Percentiles rank a stretch among this genome's conserved stretches.
Conservation (phyloP, 208 protist species). For the Herpetomonas tarakana region DNA sequence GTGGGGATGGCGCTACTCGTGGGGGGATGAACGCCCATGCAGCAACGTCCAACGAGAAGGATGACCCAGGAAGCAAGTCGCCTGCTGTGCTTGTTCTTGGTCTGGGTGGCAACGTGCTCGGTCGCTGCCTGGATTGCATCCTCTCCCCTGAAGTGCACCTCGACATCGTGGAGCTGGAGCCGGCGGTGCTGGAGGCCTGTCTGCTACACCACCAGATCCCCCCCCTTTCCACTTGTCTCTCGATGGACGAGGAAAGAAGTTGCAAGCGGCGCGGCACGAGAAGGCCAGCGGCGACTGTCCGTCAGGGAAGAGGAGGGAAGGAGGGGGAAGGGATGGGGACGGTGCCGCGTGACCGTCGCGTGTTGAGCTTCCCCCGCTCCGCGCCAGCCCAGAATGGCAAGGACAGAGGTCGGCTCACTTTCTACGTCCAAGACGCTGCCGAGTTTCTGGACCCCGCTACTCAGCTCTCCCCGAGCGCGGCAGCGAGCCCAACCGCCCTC, state of each 20-base stretch:
- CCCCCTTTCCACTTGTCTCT: background rate
- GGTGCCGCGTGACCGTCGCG: background rate
- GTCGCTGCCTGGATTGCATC: conserved; percentile 54
- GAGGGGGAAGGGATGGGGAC: no score
- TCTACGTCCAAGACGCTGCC: conserved; percentile 50
- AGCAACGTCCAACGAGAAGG: no score
- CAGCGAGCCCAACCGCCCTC: background rate
- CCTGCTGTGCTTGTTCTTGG: conserved; percentile 63
- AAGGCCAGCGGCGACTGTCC: no score
- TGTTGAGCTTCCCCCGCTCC: background rate
- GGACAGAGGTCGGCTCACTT: conserved; percentile 34
- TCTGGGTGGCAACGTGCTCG: conserved; percentile 78
- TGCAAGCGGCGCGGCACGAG: no score
- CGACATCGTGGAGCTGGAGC: conserved; percentile 80
- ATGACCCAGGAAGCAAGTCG: no score
- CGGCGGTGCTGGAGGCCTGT: conserved; percentile 55
- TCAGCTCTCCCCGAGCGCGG: background rate
- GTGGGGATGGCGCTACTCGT: no score
- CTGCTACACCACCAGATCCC: conserved; percentile 41
- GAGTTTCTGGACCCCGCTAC: conserved; percentile 23
- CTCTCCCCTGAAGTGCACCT: conserved; percentile 42
- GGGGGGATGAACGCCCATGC: no score
- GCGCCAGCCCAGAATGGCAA: no score
- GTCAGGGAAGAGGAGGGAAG: no score
- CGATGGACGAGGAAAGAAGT: background rate